Percentiles rank a stretch among this genome's conserved stretches.
phyloP scores from a whole-genome alignment of 495 filamentous ascomycete genomes.

The Massariosphaeria phaeospora region DNA sequence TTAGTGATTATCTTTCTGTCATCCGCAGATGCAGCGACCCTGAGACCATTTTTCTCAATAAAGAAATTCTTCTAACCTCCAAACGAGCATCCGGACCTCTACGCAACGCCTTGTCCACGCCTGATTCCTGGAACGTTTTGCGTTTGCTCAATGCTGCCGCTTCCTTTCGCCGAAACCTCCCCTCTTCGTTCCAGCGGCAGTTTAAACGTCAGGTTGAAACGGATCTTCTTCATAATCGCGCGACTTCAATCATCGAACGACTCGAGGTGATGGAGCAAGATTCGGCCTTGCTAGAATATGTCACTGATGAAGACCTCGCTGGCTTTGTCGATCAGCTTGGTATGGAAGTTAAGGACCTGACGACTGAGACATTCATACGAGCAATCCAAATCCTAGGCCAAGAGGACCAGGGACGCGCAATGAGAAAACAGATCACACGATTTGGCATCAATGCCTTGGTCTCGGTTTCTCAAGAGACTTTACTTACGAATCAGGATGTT shows the following conservation, averaged over 20 bases:
- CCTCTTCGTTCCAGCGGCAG: constrained; percentile 13
- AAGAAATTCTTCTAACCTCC: constrained; percentile 14
- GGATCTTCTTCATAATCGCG: constrained; percentile 66
- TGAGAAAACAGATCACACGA: constrained; percentile 45
- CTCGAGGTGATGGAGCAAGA: constrained; percentile 68
- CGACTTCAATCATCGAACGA: constrained; percentile 60
- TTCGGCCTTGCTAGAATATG: constrained; percentile 63
- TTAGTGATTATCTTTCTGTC: constrained; percentile 70
- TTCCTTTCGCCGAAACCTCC: constrained; percentile 16
- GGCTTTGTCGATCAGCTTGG: constrained; percentile 42
- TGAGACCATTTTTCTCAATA: constrained; percentile 64
- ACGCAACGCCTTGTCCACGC: constrained; percentile 2
- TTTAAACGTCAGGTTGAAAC: constrained; percentile 30
- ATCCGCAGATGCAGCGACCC: constrained; percentile 73
- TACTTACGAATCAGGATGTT: constrained; percentile 60
- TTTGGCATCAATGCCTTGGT: constrained; percentile 66
- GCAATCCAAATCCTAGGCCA: constrained; percentile 41
- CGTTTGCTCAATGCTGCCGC: constrained; percentile 24
- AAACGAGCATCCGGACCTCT: constrained; percentile 8
- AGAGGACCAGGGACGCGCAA: constrained; percentile 32
- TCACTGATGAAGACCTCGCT: constrained; percentile 66
- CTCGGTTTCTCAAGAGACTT: constrained; percentile 70
- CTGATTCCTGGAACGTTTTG: constrained; percentile 8
- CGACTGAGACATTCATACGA: constrained; percentile 49
- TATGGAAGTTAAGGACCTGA: constrained; percentile 52